phyloP scores from a whole-genome alignment of 73 alveolate genomes.

The Diophrys appendiculata region DNA sequence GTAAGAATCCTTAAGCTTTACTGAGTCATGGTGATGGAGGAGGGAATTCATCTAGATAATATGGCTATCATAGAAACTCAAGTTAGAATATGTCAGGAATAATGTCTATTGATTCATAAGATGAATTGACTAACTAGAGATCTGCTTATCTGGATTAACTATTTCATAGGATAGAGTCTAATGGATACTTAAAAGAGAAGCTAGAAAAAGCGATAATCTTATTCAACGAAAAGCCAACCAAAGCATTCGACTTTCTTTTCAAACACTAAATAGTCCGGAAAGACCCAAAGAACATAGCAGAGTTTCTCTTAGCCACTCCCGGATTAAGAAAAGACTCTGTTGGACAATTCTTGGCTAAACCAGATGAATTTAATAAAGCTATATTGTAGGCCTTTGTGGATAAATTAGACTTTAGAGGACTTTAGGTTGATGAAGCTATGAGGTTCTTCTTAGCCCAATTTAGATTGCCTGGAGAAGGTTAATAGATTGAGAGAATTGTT shows the following conservation, averaged over 20 bases:
- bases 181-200: conserved; percentile 21
- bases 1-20: too few relatives aligned
- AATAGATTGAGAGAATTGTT: conserved; percentile 70
- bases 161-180: conserved; percentile 17
- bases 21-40: too few relatives aligned
- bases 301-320: conserved; percentile 55
- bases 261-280: not conserved
- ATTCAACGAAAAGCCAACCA: conserved; percentile 49
- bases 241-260: conserved; percentile 37
- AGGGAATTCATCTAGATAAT: too few relatives aligned
- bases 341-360: conserved; percentile 54
- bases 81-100: too few relatives aligned
- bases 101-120: too few relatives aligned
- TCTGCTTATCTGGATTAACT: not conserved
- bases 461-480: conserved; percentile 74
- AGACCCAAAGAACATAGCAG: conserved; percentile 49
- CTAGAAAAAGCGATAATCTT: conserved; percentile 48
- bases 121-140: not conserved
- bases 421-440: conserved; percentile 63
- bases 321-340: conserved; percentile 67
- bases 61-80: too few relatives aligned
- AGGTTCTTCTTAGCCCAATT: conserved; percentile 59
- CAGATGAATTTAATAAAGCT: conserved; percentile 34
- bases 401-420: conserved; percentile 44
- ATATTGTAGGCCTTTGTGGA: conserved; percentile 57